phyloP scores from a whole-genome alignment of 495 filamentous ascomycete species.

The Neurospora sublineolata region DNA sequence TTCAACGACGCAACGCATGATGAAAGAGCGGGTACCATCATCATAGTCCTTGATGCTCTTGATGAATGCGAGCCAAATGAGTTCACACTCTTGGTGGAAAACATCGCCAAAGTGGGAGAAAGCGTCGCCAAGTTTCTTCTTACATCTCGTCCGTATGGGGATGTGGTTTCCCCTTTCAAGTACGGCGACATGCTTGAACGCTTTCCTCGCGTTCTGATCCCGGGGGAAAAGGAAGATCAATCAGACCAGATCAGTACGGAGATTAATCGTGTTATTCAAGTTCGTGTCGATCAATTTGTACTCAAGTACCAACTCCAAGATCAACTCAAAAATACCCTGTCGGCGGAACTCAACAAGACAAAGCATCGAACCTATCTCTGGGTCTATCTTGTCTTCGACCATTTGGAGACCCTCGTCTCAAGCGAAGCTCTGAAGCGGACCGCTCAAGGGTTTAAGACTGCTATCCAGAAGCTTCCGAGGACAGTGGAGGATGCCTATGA shows the following conservation, averaged over 20 bases:
- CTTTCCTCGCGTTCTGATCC: background rate
- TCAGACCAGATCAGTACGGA: background rate
- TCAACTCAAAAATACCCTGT: background rate
- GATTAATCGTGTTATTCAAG: background rate
- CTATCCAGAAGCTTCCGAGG: background rate
- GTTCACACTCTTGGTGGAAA: background rate
- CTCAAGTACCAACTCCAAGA: rapidly evolving
- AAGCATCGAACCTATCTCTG: background rate
- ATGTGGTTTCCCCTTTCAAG: background rate
- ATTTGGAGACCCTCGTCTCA: background rate
- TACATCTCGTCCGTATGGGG: background rate
- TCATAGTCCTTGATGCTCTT: background rate
- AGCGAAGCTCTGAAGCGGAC: background rate
- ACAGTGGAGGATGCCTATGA: background rate
- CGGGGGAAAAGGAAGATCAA: background rate
- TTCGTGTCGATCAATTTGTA: background rate
- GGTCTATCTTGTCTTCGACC: background rate
- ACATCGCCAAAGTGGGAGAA: background rate
- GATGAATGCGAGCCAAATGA: background rate
- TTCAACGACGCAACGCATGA: background rate
- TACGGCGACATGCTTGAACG: background rate
- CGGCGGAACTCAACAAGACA: rapidly evolving
- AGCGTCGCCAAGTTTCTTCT: background rate
- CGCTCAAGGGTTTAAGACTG: background rate
- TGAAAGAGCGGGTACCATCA: background rate